A percentile compares a stretch with the other conserved stretches of the same genome.
Evolutionary conservation across 1,284 basidiomycete genomes (phyloP).

Genomic region (Thecaphora thlaspeos): DNA sequence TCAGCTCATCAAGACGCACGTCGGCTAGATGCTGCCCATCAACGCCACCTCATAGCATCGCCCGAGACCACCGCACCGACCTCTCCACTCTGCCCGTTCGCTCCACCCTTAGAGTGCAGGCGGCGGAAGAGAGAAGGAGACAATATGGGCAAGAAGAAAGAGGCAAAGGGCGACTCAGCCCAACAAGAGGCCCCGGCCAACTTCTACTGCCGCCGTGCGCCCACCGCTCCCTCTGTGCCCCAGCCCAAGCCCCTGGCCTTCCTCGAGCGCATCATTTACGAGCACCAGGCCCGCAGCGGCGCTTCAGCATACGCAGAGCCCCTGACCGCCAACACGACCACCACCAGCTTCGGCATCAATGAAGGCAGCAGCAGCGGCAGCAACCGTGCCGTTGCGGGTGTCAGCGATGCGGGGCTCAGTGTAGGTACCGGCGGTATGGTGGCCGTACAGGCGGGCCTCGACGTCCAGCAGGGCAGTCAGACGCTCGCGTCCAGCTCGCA

Average conservation of each 20-base stretch:
- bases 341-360: conserved; percentile 1
- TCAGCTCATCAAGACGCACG: too few species aligned
- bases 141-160: conserved; percentile 4
- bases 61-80: too few species aligned
- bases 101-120: background rate
- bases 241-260: conserved; percentile 30
- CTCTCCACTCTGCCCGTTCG: too few species aligned
- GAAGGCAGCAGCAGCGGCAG: background rate
- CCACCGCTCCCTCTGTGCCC: conserved; percentile 23
- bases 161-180: conserved; percentile 1
- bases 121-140: conserved; percentile 21
- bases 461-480: conserved; percentile 16
- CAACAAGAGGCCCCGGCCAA: conserved; percentile 18
- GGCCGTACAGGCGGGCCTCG: conserved; percentile 24
- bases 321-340: background rate
- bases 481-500: conserved; percentile 3
- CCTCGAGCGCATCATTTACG: conserved; percentile 29
- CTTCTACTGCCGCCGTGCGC: conserved; percentile 33
- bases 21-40: too few species aligned
- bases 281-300: conserved; percentile 16
- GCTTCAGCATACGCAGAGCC: background rate
- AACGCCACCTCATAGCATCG: too few species aligned
- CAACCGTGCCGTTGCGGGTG: background rate
- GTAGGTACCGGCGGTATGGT: conserved; percentile 15
- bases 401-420: background rate